A percentile compares a stretch with the other conserved stretches of the same genome.
phyloP scores from a whole-genome alignment of 78 protist species.

The Pelomyxa schiedti region DNA sequence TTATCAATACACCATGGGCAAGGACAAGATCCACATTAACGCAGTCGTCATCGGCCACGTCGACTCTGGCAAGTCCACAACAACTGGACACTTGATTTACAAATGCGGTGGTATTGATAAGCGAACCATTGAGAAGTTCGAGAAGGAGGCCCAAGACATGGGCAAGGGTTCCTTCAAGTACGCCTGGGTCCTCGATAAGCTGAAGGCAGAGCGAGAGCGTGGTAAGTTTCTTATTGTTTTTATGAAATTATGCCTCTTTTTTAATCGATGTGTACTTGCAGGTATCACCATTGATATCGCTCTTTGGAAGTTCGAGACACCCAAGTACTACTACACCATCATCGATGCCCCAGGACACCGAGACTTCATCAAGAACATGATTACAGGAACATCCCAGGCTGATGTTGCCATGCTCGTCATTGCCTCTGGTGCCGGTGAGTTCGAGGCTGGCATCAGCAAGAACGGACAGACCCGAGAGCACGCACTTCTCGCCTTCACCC shows the following conservation, averaged over 20 bases:
- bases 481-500: slow-evolving; percentile 31
- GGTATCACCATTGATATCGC: slow-evolving; percentile 90
- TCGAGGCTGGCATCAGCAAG: slow-evolving; percentile 13
- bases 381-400: slow-evolving; percentile 70
- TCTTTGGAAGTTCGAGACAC: slow-evolving; percentile 94
- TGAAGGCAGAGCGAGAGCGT: slow-evolving; percentile 90
- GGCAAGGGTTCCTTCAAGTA: slow-evolving; percentile 97
- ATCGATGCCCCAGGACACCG: slow-evolving; percentile 89
- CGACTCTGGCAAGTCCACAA: no score
- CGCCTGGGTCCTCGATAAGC: slow-evolving; percentile 97
- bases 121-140: slow-evolving; percentile 67
- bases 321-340: slow-evolving; percentile 84
- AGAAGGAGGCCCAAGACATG: slow-evolving; percentile 88
- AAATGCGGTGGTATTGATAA: slow-evolving; percentile 93
- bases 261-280: no score
- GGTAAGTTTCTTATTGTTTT: no score
- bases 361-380: slow-evolving; percentile 80
- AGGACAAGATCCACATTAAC: no score
- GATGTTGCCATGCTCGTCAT: slow-evolving; percentile 8
- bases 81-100: slow-evolving; percentile 95
- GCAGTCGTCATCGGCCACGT: slow-evolving; percentile 93
- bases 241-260: no score
- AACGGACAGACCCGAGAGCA: slow-evolving; percentile 70
- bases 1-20: slow-evolving; percentile 59
- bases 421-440: slow-evolving; percentile 2